Conservation (phyloP, 2,329 filamentous ascomycete genomes). For the Chrysoporthe cubensis region DNA sequence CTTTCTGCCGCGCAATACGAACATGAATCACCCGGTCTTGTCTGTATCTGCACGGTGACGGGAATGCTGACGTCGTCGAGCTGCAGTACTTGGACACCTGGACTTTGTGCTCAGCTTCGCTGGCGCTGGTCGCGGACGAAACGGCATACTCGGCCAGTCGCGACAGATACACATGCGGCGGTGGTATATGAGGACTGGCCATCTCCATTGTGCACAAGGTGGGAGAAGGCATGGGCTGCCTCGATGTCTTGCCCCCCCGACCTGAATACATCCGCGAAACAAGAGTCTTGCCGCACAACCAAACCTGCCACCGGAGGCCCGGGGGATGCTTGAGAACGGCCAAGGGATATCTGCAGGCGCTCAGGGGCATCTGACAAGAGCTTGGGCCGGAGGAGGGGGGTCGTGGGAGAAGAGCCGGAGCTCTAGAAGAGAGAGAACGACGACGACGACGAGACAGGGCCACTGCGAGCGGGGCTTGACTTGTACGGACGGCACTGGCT, state of each 20-base stretch:
- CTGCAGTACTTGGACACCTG: not conserved
- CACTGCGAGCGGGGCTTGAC: too few species aligned
- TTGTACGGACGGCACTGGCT: too few species aligned
- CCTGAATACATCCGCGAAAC: not conserved
- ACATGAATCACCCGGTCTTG: not conserved
- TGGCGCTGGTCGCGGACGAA: not conserved
- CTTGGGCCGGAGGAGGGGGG: too few species aligned
- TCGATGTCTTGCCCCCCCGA: not conserved
- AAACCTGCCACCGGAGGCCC: too few species aligned
- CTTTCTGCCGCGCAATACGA: conserved; percentile 1
- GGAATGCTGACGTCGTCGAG: conserved; percentile 1
- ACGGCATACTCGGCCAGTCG: not conserved
- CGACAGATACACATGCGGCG: conserved; percentile 4
- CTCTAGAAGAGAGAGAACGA: too few species aligned
- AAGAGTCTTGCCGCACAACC: too few species aligned
- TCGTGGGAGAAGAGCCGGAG: too few species aligned
- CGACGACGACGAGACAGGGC: too few species aligned
- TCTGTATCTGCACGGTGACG: conserved; percentile 4
- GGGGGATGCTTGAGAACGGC: too few species aligned
- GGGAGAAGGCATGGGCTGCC: not conserved
- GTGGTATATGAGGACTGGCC: conserved; percentile 1
- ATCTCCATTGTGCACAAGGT: not conserved
- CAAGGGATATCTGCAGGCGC: too few species aligned
- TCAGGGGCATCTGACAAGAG: too few species aligned
- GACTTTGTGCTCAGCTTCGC: conserved; percentile 10